A percentile compares a stretch with the other conserved stretches of the same genome.
phyloP scores from a whole-genome alignment of 2,329 filamentous ascomycete species.

The Lachnellula cervina region DNA sequence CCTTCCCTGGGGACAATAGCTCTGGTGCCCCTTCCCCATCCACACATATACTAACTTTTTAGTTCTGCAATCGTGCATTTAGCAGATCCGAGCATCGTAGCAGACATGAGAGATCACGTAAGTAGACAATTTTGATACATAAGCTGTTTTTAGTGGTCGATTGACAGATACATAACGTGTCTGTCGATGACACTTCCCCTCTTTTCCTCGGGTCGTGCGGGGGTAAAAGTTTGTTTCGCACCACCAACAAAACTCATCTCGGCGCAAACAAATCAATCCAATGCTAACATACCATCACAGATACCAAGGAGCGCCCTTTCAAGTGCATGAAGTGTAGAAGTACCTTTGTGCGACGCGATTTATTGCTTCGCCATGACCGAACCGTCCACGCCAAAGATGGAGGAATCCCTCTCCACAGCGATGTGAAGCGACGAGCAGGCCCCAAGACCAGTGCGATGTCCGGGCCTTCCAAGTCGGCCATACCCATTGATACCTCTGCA shows the following conservation, averaged over 20 bases:
- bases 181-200: slow-evolving; percentile 2
- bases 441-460: slow-evolving; percentile 61
- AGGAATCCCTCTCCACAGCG: slow-evolving; percentile 86
- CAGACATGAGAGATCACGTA: slow-evolving; percentile 96
- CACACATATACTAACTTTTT: no score
- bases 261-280: slow-evolving; percentile 1
- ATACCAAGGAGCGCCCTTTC: slow-evolving; percentile 98
- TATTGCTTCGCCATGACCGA: slow-evolving; percentile 93
- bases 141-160: background rate
- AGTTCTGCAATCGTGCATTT: slow-evolving; percentile 93
- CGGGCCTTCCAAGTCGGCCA: slow-evolving; percentile 68
- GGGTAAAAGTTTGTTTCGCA: slow-evolving; percentile 5
- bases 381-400: slow-evolving; percentile 99
- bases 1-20: no score
- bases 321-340: slow-evolving; percentile 98
- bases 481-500: slow-evolving; percentile 77
- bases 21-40: no score
- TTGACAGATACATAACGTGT: no score
- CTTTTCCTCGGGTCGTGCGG: slow-evolving; percentile 24
- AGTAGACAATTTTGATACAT: slow-evolving; percentile 41
- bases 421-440: slow-evolving; percentile 78
- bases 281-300: slow-evolving; percentile 43
- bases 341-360: slow-evolving; percentile 95
- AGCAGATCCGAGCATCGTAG: slow-evolving; percentile 96
- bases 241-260: background rate